These are phyloP conservation scores for Leccinum truebloodii DNA, from an alignment of 768 basidiomycete species.

Conservation along the genomic window DNA sequence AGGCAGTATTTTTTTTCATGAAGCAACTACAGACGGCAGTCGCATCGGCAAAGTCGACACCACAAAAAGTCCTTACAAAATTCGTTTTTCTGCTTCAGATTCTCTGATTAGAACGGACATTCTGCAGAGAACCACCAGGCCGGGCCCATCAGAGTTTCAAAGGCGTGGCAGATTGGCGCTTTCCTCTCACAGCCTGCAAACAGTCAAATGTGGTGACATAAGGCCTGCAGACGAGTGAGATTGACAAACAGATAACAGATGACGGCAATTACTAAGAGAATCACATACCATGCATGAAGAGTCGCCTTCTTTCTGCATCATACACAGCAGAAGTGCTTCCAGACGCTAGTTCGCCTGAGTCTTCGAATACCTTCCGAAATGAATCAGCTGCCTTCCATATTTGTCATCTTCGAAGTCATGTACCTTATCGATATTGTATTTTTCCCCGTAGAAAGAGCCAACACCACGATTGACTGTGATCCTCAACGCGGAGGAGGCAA, in stretches of 20 bases:
- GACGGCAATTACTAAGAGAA: conserved; percentile 3
- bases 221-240: conserved; percentile 28
- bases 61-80: not conserved
- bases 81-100: not conserved
- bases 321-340: conserved; percentile 59
- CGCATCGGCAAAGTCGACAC: not conserved
- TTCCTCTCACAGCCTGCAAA: conserved; percentile 30
- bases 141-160: not conserved
- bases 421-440: conserved; percentile 61
- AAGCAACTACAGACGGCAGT: not conserved
- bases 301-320: conserved; percentile 46
- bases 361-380: conserved; percentile 58
- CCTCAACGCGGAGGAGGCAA: conserved; percentile 52
- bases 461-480: conserved; percentile 54
- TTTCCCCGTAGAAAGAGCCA: conserved; percentile 57
- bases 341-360: conserved; percentile 58
- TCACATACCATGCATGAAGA: conserved; percentile 61
- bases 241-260: conserved; percentile 1
- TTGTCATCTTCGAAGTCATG: not conserved
- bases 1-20: not conserved
- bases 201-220: conserved; percentile 35
- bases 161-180: not conserved
- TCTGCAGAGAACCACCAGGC: not conserved
- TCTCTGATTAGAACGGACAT: not conserved
- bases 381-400: conserved; percentile 1